phyloP scores from a whole-genome alignment of 2,329 filamentous ascomycete species.

The Calycina marina region DNA sequence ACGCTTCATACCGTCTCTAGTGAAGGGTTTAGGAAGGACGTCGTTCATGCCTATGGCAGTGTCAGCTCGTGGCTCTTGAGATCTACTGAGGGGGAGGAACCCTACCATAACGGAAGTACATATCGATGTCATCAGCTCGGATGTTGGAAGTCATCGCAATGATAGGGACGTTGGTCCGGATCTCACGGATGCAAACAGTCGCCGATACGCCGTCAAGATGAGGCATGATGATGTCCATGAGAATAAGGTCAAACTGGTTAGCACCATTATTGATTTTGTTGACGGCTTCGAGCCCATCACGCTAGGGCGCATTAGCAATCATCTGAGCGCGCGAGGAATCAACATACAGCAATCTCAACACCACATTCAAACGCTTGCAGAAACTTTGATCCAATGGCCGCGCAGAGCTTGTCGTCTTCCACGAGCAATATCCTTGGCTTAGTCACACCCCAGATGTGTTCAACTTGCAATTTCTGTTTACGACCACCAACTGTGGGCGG shows the following conservation, averaged over 20 bases:
- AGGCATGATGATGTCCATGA: slow-evolving; percentile 97
- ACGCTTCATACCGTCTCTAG: slow-evolving; percentile 68
- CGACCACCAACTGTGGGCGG: slow-evolving; percentile 26
- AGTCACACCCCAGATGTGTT: slow-evolving; percentile 40
- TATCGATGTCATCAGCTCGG: slow-evolving; percentile 85
- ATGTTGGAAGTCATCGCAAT: slow-evolving; percentile 99
- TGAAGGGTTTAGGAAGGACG: slow-evolving; percentile 93
- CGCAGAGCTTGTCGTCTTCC: slow-evolving; percentile 61
- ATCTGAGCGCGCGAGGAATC: not conserved
- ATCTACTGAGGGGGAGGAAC: not conserved
- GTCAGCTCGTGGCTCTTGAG: slow-evolving; percentile 22
- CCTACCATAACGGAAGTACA: slow-evolving; percentile 93
- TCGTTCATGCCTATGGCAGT: slow-evolving; percentile 76
- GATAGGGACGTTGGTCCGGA: slow-evolving; percentile 69
- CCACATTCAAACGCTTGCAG: slow-evolving; percentile 49
- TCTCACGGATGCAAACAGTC: slow-evolving; percentile 82
- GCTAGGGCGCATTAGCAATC: slow-evolving; percentile 30
- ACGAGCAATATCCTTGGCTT: slow-evolving; percentile 79
- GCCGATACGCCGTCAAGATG: slow-evolving; percentile 89
- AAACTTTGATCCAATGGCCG: slow-evolving; percentile 54
- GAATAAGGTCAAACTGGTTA: slow-evolving; percentile 49
- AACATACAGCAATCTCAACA: slow-evolving; percentile 51
- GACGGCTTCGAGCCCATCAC: slow-evolving; percentile 82
- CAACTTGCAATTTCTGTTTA: slow-evolving; percentile 23
- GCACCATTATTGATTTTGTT: slow-evolving; percentile 53